Base-by-base conservation (phyloP, 2,329 filamentous ascomycete genomes). In the Cladosporium phlei region DNA sequence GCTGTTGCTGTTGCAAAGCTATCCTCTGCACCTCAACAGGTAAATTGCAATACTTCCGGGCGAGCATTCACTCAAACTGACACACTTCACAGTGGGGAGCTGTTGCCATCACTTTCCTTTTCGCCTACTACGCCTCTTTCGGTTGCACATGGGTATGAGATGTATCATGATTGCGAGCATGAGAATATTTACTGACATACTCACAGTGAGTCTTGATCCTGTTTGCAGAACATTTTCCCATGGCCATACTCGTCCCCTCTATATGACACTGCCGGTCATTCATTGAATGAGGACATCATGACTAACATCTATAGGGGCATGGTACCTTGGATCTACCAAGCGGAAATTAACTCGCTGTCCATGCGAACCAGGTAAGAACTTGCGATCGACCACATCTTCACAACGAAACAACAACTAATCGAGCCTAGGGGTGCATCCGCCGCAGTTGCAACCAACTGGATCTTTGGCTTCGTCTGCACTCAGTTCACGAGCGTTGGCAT, bases 1-100 rank as follows among this genome's bases (percentile, higher is more conserved):
- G 45, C 48, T 21, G 44, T 47, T 5, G 44, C 48, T 3, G 48
- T 48, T n/a, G 48, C 34, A 3, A 25, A 44, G 10, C 28, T 51
- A 4, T 29, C 48, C 9, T 43, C 48, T 14, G 48, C 48, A 5
- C 44, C 45, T 12, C 45, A 48, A 80, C 83, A 2, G 82, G 81
- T 35, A 35, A 12, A 20, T n/a, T 22, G 11, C 19, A 35, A 20
- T 6, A 5, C 10, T 6, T 7, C 8, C 12, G 8, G 12, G 4
- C 4, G 10, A 4, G 11, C 4, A 10, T n/a, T 21, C n/a, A n/a
- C n/a, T n/a, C n/a, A 2, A n/a, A 12, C 34, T 37, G 20, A 37
- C 21, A 22, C 7, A n/a, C 24, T 6, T 22, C 10, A 20, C 37
- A 51, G 35, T 51, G 49, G 49, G 49, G 45, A 9, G 49, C 49